Evolutionary conservation across 768 basidiomycete genomes (phyloP).

Genomic region (Royoungia palumana): DNA sequence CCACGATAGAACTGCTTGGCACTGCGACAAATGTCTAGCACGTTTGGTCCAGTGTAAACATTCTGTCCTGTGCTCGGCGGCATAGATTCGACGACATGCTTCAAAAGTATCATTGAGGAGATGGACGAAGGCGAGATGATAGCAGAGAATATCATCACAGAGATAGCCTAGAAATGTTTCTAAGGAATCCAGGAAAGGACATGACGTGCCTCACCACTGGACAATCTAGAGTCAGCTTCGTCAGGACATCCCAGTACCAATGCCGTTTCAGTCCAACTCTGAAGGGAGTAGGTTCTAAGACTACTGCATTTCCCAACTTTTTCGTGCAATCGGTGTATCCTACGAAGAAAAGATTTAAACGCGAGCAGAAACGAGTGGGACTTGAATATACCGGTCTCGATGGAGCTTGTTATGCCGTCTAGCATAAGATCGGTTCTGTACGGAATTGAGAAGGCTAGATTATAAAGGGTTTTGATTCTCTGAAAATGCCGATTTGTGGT

Average conservation of each 20-base stretch:
- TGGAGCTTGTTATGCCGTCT: constrained; percentile 33
- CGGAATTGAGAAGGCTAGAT: constrained; percentile 35
- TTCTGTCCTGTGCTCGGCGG: constrained; percentile 15
- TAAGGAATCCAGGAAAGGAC: too few relatives aligned
- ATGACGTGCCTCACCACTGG: constrained; percentile 29
- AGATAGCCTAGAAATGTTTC: constrained; percentile 19
- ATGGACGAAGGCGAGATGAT: constrained; percentile 29
- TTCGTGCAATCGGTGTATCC: constrained; percentile 36
- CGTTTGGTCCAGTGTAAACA: constrained; percentile 1
- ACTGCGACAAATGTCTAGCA: constrained; percentile 11
- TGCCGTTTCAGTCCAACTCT: constrained; percentile 7
- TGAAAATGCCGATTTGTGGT: constrained; percentile 35
- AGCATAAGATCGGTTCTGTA: constrained; percentile 36
- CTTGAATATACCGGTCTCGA: constrained; percentile 29
- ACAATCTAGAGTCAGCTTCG: constrained; percentile 29
- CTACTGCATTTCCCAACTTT: constrained; percentile 28
- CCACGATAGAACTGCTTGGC: constrained; percentile 23
- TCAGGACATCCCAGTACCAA: constrained; percentile 39
- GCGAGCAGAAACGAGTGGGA: not conserved
- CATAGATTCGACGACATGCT: constrained; percentile 28
- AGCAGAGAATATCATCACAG: constrained; percentile 20
- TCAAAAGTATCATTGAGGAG: constrained; percentile 33
- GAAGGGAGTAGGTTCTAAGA: constrained; percentile 27
- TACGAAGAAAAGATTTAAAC: constrained; percentile 11
- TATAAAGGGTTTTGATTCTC: constrained; percentile 37